Percentiles rank a stretch among this genome's conserved stretches.
Conservation (phyloP, 2,329 filamentous ascomycete genomes). For the Fusarium sp. region DNA sequence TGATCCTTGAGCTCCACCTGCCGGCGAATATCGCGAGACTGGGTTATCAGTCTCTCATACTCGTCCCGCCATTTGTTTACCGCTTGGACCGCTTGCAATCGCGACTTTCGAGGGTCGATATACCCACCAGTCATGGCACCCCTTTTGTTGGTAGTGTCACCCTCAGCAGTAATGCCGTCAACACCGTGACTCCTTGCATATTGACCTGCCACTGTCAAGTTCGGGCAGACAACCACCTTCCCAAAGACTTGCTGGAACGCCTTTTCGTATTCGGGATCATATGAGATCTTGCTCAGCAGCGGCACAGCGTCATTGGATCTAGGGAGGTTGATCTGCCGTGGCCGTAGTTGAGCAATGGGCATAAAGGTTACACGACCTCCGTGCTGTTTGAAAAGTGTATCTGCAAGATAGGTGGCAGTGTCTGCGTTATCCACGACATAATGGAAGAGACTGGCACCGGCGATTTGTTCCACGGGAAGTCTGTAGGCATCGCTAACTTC, state of each 20-base stretch:
- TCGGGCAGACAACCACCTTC: slow-evolving; percentile 94
- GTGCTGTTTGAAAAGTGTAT: slow-evolving; percentile 83
- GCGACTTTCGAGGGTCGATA: slow-evolving; percentile 87
- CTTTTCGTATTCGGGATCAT: slow-evolving; percentile 81
- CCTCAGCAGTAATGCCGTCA: slow-evolving; percentile 93
- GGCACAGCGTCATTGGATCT: slow-evolving; percentile 90
- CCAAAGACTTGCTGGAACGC: slow-evolving; percentile 97
- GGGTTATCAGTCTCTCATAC: slow-evolving; percentile 76
- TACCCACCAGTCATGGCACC: slow-evolving; percentile 97
- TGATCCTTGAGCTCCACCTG: slow-evolving; percentile 88
- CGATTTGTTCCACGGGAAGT: slow-evolving; percentile 92
- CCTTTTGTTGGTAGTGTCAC: slow-evolving; percentile 94
- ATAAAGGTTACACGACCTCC: slow-evolving; percentile 95
- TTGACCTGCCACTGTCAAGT: slow-evolving; percentile 87
- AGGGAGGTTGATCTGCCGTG: slow-evolving; percentile 82
- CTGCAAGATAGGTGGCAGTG: slow-evolving; percentile 86
- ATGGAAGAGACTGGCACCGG: slow-evolving; percentile 93
- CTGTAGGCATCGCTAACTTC: slow-evolving; percentile 88
- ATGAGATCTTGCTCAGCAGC: slow-evolving; percentile 87
- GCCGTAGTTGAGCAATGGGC: slow-evolving; percentile 86
- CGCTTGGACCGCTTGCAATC: slow-evolving; percentile 86
- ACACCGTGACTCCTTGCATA: slow-evolving; percentile 94
- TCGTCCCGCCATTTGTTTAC: slow-evolving; percentile 83
- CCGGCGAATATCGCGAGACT: slow-evolving; percentile 76
- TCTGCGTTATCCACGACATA: slow-evolving; percentile 95